Evolutionary conservation across 768 basidiomycete genomes (phyloP).

Genomic region (Tephrocybe sp.): DNA sequence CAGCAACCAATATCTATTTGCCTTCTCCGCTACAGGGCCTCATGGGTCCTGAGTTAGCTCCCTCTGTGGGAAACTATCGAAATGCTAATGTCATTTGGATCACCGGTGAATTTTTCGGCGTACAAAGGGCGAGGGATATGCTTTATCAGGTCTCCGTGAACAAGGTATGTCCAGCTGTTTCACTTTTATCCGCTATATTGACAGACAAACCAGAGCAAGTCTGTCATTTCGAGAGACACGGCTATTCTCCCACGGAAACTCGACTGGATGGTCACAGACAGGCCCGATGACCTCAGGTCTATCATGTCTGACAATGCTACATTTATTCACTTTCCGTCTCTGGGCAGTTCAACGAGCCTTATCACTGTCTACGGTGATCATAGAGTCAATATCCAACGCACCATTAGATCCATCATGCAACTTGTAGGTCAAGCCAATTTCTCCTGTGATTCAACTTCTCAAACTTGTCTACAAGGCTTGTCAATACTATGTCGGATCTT

Average conservation of each 20-base stretch:
- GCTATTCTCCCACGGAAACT: slow-evolving; percentile 94
- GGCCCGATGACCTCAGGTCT: slow-evolving; percentile 86
- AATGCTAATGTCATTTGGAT: slow-evolving; percentile 87
- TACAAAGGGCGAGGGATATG: slow-evolving; percentile 95
- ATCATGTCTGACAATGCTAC: slow-evolving; percentile 97
- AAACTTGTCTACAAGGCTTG: slow-evolving; percentile 62
- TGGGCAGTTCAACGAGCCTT: slow-evolving; percentile 89
- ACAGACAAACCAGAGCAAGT: slow-evolving; percentile 61
- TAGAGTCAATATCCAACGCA: slow-evolving; percentile 90
- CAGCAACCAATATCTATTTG: slow-evolving; percentile 94
- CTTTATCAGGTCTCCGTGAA: slow-evolving; percentile 80
- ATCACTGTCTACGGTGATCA: slow-evolving; percentile 95
- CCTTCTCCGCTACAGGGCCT: slow-evolving; percentile 89
- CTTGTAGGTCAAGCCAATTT: slow-evolving; percentile 55
- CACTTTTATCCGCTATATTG: slow-evolving; percentile 6
- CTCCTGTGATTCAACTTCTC: neutral
- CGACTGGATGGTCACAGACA: slow-evolving; percentile 98
- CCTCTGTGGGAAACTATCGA: slow-evolving; percentile 43
- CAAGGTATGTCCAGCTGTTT: slow-evolving; percentile 55
- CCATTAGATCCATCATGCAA: slow-evolving; percentile 91
- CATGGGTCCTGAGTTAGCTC: slow-evolving; percentile 61
- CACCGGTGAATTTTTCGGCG: slow-evolving; percentile 96
- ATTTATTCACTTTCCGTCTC: slow-evolving; percentile 89
- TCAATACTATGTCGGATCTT: slow-evolving; percentile 94
- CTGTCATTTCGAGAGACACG: slow-evolving; percentile 88